phyloP scores from a whole-genome alignment of 1,139 yeast genomes.

The Meyerozyma elateridarum region DNA sequence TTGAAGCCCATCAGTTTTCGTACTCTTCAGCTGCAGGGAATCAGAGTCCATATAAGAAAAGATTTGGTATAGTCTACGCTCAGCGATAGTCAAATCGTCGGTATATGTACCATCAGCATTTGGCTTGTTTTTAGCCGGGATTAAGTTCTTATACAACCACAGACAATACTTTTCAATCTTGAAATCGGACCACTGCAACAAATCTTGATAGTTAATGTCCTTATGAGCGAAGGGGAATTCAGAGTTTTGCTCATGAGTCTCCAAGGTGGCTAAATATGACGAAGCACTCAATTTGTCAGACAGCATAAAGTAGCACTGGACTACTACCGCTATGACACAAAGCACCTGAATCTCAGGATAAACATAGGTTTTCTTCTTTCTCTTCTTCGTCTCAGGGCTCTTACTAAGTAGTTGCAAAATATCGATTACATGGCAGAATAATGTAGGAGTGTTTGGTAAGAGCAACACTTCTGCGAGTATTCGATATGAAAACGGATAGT shows the following conservation, averaged over 20 bases:
- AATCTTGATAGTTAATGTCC: conserved; percentile 18
- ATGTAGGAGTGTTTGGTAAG: conserved; percentile 30
- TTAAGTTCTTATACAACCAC: conserved; percentile 33
- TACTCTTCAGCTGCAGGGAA: background rate
- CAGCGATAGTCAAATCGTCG: conserved; percentile 2
- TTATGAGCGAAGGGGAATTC: conserved; percentile 16
- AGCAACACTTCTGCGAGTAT: conserved; percentile 22
- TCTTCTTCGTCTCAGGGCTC: conserved; percentile 5
- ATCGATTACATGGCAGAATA: conserved; percentile 19
- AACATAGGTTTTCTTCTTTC: conserved; percentile 6
- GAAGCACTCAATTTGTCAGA: conserved; percentile 12
- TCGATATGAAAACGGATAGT: conserved; percentile 32
- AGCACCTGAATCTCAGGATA: conserved; percentile 29
- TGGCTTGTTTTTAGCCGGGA: conserved; percentile 21
- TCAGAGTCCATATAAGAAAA: conserved; percentile 1
- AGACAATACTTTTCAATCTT: conserved; percentile 37
- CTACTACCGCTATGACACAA: conserved; percentile 21
- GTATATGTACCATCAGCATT: background rate
- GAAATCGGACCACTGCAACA: conserved; percentile 36
- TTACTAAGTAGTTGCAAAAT: conserved; percentile 9
- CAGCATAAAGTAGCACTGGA: conserved; percentile 28
- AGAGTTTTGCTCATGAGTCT: conserved; percentile 18
- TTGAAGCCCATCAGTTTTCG: background rate
- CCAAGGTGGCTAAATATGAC: conserved; percentile 21
- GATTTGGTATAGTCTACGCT: conserved; percentile 3